Conservation (phyloP, 352 stramenopile genomes). For the Globisporangium parvum region DNA sequence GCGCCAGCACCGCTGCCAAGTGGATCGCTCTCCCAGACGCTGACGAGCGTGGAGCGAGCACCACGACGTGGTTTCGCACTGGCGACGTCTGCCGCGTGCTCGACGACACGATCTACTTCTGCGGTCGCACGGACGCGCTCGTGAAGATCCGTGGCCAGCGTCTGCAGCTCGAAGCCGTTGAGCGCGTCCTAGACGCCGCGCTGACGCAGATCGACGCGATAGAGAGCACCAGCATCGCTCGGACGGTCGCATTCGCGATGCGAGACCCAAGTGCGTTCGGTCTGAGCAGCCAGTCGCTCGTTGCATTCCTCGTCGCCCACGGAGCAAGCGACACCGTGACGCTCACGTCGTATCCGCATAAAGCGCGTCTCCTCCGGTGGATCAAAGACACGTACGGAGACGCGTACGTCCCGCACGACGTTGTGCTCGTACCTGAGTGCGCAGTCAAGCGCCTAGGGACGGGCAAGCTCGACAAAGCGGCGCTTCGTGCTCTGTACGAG, state of each 20-base stretch:
- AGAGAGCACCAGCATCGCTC: background rate
- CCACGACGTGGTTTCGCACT: constrained; percentile 23
- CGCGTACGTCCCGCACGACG: constrained; percentile 22
- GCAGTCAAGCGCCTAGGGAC: constrained; percentile 21
- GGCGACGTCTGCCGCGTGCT: constrained; percentile 37
- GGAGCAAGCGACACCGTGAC: background rate
- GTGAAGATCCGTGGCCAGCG: constrained; percentile 55
- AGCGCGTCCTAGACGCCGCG: constrained; percentile 13
- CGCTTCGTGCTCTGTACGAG: constrained; percentile 15
- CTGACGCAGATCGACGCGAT: constrained; percentile 13
- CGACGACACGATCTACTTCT: constrained; percentile 28
- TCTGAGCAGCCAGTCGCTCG: constrained; percentile 5
- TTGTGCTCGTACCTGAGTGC: constrained; percentile 12
- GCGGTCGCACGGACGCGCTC: constrained; percentile 34
- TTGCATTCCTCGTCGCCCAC: constrained; percentile 3
- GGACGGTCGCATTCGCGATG: constrained; percentile 3
- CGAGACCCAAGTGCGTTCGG: background rate
- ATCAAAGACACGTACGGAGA: constrained; percentile 25
- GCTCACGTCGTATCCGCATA: constrained; percentile 9
- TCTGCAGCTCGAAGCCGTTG: constrained; percentile 45
- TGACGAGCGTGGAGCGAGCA: background rate
- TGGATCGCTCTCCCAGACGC: background rate
- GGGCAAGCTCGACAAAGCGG: constrained; percentile 36
- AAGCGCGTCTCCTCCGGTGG: constrained; percentile 19
- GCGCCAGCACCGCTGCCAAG: background rate